Percentiles rank a stretch among this genome's conserved stretches.
Evolutionary conservation across 176 grass and related monocot species (phyloP).

Genomic region (Carex parvula): DNA sequence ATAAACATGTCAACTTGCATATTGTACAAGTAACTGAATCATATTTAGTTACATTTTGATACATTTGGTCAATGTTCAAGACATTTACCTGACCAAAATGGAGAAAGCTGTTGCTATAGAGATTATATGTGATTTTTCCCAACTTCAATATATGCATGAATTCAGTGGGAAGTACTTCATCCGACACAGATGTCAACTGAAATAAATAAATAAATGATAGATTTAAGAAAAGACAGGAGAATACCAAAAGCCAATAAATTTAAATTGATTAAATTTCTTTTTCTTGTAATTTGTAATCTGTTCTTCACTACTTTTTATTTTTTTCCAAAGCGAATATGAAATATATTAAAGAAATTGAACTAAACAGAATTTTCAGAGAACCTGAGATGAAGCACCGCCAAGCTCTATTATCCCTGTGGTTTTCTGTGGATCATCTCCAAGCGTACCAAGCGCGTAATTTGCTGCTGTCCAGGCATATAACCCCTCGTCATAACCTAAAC

Average conservation of each 20-base stretch:
- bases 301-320: background rate
- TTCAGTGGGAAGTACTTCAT: conserved; percentile 62
- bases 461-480: conserved; percentile 92
- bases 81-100: conserved; percentile 84
- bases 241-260: background rate
- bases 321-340: background rate
- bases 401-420: conserved; percentile 93
- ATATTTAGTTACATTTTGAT: conserved; percentile 7
- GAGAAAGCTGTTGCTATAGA: conserved; percentile 91
- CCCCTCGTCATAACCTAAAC: conserved; percentile 74
- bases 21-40: background rate
- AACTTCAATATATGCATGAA: conserved; percentile 60
- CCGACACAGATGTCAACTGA: conserved; percentile 93
- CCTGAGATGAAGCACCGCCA: conserved; percentile 92
- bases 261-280: background rate
- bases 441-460: conserved; percentile 82
- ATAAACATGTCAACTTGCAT: background rate
- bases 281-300: background rate
- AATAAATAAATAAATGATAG: conserved; percentile 47
- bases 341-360: background rate
- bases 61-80: conserved; percentile 13
- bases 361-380: conserved; percentile 17
- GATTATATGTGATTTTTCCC: conserved; percentile 68
- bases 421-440: conserved; percentile 77
- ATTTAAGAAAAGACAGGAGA: conserved; percentile 1